Conservation (phyloP, 768 basidiomycete species). For the Arthromyces matolae region DNA sequence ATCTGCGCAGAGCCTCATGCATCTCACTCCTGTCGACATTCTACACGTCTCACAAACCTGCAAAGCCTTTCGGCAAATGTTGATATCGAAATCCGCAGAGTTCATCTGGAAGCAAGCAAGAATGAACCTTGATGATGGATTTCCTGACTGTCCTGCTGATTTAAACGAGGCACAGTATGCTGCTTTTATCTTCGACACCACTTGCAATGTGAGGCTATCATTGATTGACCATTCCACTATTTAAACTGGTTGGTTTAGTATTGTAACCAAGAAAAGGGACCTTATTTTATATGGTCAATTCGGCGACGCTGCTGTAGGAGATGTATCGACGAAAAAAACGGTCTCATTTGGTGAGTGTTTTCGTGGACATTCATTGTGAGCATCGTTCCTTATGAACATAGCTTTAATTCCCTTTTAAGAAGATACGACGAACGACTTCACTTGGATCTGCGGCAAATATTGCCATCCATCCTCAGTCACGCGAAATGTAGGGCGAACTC, state of each 20-base stretch:
- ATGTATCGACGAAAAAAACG: conserved; percentile 4
- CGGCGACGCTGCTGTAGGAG: conserved; percentile 7
- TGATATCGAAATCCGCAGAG: conserved; percentile 15
- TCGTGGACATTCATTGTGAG: not conserved
- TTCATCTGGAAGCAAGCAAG: conserved; percentile 8
- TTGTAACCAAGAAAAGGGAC: not conserved
- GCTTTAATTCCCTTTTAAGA: too few relatives aligned
- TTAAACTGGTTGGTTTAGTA: not conserved
- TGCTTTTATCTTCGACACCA: not conserved
- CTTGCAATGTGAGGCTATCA: conserved; percentile 7
- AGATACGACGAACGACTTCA: too few relatives aligned
- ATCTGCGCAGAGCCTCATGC: conserved; percentile 29
- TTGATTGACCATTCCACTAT: not conserved
- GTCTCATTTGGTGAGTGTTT: not conserved
- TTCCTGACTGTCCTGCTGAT: conserved; percentile 9
- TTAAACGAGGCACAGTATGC: conserved; percentile 7
- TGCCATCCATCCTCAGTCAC: too few relatives aligned
- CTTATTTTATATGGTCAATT: conserved; percentile 9
- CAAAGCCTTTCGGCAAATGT: conserved; percentile 25
- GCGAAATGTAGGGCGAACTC: too few relatives aligned
- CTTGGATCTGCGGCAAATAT: too few relatives aligned
- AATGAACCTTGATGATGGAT: conserved; percentile 2
- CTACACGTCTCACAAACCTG: conserved; percentile 35
- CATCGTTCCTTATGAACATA: too few relatives aligned
- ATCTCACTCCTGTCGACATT: conserved; percentile 34